A percentile compares a stretch with the other conserved stretches of the same genome.
These are phyloP conservation scores for Venturia aucupariae DNA, from an alignment of 2,329 filamentous ascomycete species.

Conservation along the genomic window DNA sequence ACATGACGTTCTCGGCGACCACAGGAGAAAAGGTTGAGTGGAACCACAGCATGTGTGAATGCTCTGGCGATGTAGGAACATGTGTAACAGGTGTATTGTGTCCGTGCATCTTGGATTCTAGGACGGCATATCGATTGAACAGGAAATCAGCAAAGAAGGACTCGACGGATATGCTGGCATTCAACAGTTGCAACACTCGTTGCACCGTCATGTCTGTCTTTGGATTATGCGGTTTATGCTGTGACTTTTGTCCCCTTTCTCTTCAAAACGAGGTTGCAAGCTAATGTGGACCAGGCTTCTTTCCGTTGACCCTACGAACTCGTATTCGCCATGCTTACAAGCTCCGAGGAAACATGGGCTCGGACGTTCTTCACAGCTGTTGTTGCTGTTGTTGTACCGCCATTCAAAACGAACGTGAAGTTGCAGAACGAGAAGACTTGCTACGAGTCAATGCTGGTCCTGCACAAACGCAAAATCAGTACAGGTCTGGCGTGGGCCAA, in stretches of 20 bases:
- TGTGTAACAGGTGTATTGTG: conserved; percentile 33
- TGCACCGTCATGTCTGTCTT: conserved; percentile 30
- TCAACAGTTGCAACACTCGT: conserved; percentile 28
- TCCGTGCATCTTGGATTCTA: conserved; percentile 36
- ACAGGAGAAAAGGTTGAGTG: conserved; percentile 20
- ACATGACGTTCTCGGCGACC: conserved; percentile 26
- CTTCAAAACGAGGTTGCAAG: background rate
- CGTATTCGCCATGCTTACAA: conserved; percentile 36
- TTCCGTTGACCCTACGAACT: conserved; percentile 29
- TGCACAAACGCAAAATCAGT: background rate
- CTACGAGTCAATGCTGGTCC: conserved; percentile 30
- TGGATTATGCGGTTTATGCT: conserved; percentile 27
- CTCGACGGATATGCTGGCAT: conserved; percentile 31
- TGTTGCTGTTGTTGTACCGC: conserved; percentile 35
- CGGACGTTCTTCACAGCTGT: conserved; percentile 28
- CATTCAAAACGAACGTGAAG: conserved; percentile 38
- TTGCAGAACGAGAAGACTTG: conserved; percentile 35
- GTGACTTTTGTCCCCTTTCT: conserved; percentile 16
- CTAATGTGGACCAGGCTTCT: conserved; percentile 20
- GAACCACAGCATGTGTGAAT: conserved; percentile 27
- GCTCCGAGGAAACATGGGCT: conserved; percentile 28
- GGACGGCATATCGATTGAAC: conserved; percentile 34
- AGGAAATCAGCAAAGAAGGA: conserved; percentile 30
- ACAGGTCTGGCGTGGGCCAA: background rate
- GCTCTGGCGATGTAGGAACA: conserved; percentile 27